phyloP scores from a whole-genome alignment of 1,284 basidiomycete species.

The Ceratobasidium theobromae region DNA sequence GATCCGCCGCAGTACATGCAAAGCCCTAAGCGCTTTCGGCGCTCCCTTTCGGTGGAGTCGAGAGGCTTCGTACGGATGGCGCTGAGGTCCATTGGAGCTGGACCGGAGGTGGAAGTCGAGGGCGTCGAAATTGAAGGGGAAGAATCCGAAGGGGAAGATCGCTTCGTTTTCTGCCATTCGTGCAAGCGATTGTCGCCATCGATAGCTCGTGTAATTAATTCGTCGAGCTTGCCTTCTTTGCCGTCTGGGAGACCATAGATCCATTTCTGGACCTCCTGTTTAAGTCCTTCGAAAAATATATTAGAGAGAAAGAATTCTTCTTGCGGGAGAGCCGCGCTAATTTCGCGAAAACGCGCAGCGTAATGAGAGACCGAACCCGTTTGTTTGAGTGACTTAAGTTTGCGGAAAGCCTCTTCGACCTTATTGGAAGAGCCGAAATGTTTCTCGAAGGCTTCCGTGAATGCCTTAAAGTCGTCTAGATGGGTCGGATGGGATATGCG shows the following conservation, averaged over 20 bases:
- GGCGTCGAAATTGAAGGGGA: neutral
- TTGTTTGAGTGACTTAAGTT: neutral
- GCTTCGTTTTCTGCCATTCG: neutral
- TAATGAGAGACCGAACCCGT: neutral
- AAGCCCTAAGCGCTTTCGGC: slow-evolving; percentile 37
- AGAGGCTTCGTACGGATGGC: slow-evolving; percentile 36
- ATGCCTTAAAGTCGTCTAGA: neutral
- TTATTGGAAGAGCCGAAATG: neutral
- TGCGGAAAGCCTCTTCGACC: neutral
- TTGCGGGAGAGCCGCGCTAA: neutral
- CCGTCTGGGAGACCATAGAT: neutral
- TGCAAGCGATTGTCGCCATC: neutral
- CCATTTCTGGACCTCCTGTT: slow-evolving; percentile 4
- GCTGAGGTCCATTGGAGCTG: neutral
- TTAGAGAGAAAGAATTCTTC: neutral
- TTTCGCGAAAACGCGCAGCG: neutral
- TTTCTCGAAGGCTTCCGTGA: neutral
- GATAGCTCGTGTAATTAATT: neutral
- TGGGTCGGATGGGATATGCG: neutral
- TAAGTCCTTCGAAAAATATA: slow-evolving; percentile 32
- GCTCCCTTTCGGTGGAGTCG: slow-evolving; percentile 40
- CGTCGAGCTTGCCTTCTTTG: neutral
- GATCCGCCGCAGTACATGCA: slow-evolving; percentile 43
- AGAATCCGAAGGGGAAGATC: neutral
- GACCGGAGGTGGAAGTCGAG: neutral